Conservation (phyloP, 2,329 filamentous ascomycete genomes). For the Arachnomyces sp. region DNA sequence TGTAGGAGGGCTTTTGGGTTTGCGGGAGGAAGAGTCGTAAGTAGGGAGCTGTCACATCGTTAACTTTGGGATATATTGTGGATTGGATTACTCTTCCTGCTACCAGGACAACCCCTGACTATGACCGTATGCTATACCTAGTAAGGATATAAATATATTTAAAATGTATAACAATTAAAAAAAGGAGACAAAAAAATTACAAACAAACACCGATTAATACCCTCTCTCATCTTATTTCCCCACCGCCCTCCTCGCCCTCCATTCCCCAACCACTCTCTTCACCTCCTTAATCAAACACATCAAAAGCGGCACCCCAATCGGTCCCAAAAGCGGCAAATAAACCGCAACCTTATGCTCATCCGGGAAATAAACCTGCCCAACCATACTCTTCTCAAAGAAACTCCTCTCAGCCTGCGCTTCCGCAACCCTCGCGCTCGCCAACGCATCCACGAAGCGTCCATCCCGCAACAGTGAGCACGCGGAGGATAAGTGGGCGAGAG, state of each 20-base stretch:
- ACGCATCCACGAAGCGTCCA: slow-evolving; percentile 55
- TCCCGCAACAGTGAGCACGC: slow-evolving; percentile 63
- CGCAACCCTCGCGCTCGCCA: slow-evolving; percentile 74
- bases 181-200: not conserved
- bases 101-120: no score
- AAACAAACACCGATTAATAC: not conserved
- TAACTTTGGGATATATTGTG: no score
- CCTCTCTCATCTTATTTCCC: not conserved
- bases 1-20: no score
- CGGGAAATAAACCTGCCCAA: slow-evolving; percentile 95
- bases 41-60: no score
- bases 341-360: slow-evolving; percentile 98
- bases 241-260: slow-evolving; percentile 20
- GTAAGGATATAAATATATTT: not conserved
- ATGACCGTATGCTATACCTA: no score
- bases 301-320: slow-evolving; percentile 79
- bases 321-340: slow-evolving; percentile 83
- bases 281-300: slow-evolving; percentile 78
- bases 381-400: slow-evolving; percentile 99
- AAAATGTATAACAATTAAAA: not conserved
- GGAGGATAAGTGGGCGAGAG: slow-evolving; percentile 66
- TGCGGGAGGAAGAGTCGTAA: no score
- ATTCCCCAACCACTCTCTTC: slow-evolving; percentile 41
- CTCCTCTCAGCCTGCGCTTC: slow-evolving; percentile 84
- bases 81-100: no score